Evolutionary conservation across 179 eudicot genomes (phyloP), one percentile per base, ranked within the genome.

Genomic region (Beta lomatogona): DNA sequence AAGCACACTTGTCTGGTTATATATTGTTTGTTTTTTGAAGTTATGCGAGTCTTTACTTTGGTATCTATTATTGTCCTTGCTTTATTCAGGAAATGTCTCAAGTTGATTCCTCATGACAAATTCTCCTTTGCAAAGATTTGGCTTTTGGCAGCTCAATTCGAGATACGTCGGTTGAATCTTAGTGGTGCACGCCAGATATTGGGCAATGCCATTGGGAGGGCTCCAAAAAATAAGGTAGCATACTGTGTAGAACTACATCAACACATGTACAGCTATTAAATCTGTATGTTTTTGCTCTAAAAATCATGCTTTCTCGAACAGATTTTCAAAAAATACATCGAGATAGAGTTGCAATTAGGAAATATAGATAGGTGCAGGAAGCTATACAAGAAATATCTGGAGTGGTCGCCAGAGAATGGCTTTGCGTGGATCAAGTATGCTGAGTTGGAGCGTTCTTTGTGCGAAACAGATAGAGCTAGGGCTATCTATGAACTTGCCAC

Each of bases 371-470:
- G 98, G 15, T 93, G 98, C 79, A 80, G 98, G 67, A 93, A 89
- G 81, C 85, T 93, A 21, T 93, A 93, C 77, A 92, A 93, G 80
- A 93, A 93, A 80, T 95, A 95, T 75, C 79, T 95, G 84, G 97
- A 95, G 78, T 95, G 97, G 97, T 85, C 98, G 7, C 98, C 97
- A 60, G 98, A 92, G 81, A 91, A 93, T 72, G 92, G 98, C 83
- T 95, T 91, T 76, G 98, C 97, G 6, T 95, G 98, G 98, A 91
- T 89, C 73, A 93, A 95, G 88, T 95, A 79, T 78, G 98, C 97
- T 21, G 98, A 95, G 86, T 65, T 94, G 73, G 95, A 92, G 79
- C 90, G 87, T 71, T 92, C 95, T 25, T 84, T 93, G 83, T 78
- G 88, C 81, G 98, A 93, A 85, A 93, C 92, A 63, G 98, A 93